Conservation (phyloP, 169 alveolate genomes). For the Plasmodium gaboni region DNA sequence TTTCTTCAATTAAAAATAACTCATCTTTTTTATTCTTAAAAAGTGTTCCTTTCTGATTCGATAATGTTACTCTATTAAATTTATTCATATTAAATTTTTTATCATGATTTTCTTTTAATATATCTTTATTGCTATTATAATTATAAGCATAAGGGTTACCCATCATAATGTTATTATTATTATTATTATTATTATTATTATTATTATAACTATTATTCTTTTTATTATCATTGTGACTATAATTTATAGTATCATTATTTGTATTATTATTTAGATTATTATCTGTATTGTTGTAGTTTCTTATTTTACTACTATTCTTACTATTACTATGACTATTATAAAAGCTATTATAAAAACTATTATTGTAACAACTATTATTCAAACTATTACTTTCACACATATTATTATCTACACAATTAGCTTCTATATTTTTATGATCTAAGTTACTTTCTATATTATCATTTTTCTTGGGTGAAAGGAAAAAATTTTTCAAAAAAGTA, state of each 20-base stretch:
- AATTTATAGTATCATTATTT: not conserved
- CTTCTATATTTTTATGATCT: conserved; percentile 3
- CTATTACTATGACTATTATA: conserved; percentile 1
- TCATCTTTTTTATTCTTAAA: conserved; percentile 16
- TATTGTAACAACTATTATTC: not conserved
- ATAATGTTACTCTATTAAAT: not conserved
- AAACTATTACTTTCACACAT: no score
- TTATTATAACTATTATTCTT: not conserved
- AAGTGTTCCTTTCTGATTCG: not conserved
- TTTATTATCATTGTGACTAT: not conserved
- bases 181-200: not conserved
- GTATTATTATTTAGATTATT: not conserved
- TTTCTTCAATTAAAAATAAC: not conserved
- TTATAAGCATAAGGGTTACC: no score
- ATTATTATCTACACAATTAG: conserved; percentile 15
- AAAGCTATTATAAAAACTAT: not conserved
- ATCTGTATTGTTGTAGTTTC: not conserved
- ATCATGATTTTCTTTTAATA: not conserved
- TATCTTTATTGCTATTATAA: not conserved
- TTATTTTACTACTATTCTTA: conserved; percentile 1
- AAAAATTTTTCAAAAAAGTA: conserved; percentile 50
- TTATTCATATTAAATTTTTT: not conserved
- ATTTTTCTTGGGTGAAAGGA: conserved; percentile 10
- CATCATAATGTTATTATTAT: not conserved
- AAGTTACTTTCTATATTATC: not conserved